Conservation (phyloP, 441 rosid genomes). For the Raphanus hybrid region DNA sequence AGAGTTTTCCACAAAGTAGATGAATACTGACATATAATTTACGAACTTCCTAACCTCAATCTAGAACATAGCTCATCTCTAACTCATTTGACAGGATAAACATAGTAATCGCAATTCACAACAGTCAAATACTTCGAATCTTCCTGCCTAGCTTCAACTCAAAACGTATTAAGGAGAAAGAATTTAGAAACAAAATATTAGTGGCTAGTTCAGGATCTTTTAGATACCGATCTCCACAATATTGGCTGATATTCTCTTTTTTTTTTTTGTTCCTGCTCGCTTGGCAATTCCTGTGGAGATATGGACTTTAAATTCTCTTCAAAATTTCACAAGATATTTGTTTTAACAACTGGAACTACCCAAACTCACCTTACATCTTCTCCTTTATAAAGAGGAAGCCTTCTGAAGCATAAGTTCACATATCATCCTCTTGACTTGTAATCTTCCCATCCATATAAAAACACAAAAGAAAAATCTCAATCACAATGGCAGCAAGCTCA, state of each 20-base stretch:
- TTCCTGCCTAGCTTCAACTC: slow-evolving; percentile 19
- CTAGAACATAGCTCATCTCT: neutral
- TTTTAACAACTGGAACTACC: slow-evolving; percentile 51
- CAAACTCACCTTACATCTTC: slow-evolving; percentile 42
- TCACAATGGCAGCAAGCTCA: slow-evolving; percentile 71
- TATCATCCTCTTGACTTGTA: slow-evolving; percentile 27
- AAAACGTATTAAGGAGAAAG: slow-evolving; percentile 28
- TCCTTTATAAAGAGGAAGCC: slow-evolving; percentile 56
- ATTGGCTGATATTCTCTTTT: slow-evolving; percentile 23
- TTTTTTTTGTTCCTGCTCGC: neutral
- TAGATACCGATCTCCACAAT: slow-evolving; percentile 31
- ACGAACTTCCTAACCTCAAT: neutral
- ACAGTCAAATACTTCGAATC: neutral
- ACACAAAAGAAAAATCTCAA: neutral
- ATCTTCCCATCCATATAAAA: neutral
- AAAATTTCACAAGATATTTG: slow-evolving; percentile 39
- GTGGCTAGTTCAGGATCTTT: slow-evolving; percentile 27
- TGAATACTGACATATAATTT: neutral
- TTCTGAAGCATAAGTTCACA: slow-evolving; percentile 52
- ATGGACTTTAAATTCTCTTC: slow-evolving; percentile 55
- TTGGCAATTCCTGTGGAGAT: slow-evolving; percentile 41
- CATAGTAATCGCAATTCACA: neutral
- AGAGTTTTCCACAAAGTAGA: slow-evolving; percentile 26
- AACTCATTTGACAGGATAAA: neutral
- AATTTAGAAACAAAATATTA: neutral